Evolutionary conservation across 345 rosid genomes (phyloP).

Genomic region (Pistacia integerrima): DNA sequence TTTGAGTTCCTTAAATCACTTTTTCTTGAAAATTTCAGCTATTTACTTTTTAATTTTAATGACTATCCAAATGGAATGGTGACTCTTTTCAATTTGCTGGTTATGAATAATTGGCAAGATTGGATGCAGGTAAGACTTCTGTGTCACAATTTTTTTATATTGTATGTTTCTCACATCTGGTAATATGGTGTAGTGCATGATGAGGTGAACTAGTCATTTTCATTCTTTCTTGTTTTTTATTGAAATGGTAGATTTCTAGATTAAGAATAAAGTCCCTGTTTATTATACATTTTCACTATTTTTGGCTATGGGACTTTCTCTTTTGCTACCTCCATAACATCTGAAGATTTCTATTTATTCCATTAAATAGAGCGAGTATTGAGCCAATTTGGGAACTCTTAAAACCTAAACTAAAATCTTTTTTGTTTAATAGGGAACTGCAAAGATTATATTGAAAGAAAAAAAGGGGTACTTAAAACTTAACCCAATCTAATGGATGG

Average conservation of each 20-base stretch:
- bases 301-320: neutral
- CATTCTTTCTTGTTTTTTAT: neutral
- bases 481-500: neutral
- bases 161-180: neutral
- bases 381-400: conserved; percentile 2
- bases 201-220: conserved; percentile 5
- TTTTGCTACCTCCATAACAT: neutral
- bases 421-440: too few relatives aligned
- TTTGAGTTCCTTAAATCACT: conserved; percentile 7
- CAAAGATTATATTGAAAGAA: too few relatives aligned
- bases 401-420: neutral
- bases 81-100: conserved; percentile 90
- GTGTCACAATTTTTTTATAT: neutral
- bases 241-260: conserved; percentile 3
- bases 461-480: neutral
- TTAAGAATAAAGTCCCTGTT: neutral
- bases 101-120: conserved; percentile 87
- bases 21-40: conserved; percentile 69
- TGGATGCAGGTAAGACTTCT: conserved; percentile 82
- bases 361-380: neutral
- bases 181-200: neutral
- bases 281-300: conserved; percentile 10
- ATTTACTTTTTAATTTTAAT: conserved; percentile 83
- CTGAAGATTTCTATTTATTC: neutral
- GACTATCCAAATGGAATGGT: conserved; percentile 99